Base-by-base conservation (phyloP, 257 asterid genomes). In the Schizonepeta tenuifolia region DNA sequence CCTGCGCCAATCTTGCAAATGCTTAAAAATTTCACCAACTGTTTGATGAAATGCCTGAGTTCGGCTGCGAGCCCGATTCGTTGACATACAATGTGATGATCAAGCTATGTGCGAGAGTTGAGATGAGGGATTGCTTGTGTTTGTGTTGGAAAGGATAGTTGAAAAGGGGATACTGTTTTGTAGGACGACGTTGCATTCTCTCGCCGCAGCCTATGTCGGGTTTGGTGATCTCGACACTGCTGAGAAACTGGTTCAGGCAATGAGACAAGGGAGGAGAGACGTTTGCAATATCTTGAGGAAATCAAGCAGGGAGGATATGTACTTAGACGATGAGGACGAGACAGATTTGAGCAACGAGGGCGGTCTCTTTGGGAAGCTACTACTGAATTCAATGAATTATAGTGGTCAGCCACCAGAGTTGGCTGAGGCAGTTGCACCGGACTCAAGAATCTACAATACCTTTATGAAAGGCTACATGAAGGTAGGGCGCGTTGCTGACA, bases 391-490 rank as follows among this genome's bases (percentile, higher is more conserved):
- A 7, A 68, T 72, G 8, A 72, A 71, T 73, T 35, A 49, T 9
- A 63, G 69, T 11, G 38, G 13, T 17, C 90, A 88, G 69, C 88
- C 97, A 6, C 91, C 83, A 0, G 88, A 82, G 69, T 77, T 94
- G 76, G 83, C 91, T 60, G 40, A 64, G 22, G 77, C 70, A 33
- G 72, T 84, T 31, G 47, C 86, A 28, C 97, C 97, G 0, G 92
- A 94, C 74, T 79, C 96, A 1, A 86, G 99, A 83, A 91, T 91
- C 62, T 91, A 88, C 72, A 94, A 97, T 0, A 94, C 97, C n/a
- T 73, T 94, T 61, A 94, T 91, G 97, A 94, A 94, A 76, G 99
- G 97, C 38, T 94, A 94, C 71, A 91, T 94, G 99, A 88, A 82
- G 40, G 88, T 82, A 0, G 96, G 99, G 0, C 95, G 96, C 5